Evolutionary conservation across 2,329 filamentous ascomycete genomes (phyloP).

Genomic region (Sporothrix pseudoabietina): DNA sequence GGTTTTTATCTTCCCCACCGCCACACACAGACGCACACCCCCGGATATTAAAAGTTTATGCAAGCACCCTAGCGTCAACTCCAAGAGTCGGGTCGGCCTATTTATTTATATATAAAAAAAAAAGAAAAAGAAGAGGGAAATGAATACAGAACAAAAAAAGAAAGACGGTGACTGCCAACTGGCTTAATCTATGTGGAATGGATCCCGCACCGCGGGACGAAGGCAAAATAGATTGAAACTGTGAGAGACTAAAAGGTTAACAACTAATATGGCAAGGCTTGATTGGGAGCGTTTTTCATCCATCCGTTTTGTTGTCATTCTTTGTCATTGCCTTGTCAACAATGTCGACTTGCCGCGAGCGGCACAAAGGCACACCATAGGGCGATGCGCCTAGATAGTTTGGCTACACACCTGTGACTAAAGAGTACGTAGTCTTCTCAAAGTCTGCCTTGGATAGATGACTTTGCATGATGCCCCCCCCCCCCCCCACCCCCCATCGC

Average conservation of each 20-base stretch:
- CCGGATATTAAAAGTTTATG: constrained; percentile 34
- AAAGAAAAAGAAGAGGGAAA: background rate
- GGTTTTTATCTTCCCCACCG: constrained; percentile 8
- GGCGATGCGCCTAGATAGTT: background rate
- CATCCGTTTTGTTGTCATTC: background rate
- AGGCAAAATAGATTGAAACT: constrained; percentile 15
- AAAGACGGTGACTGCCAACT: background rate
- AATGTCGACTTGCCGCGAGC: background rate
- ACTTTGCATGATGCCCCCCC: background rate
- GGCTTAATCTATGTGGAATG: constrained; percentile 22
- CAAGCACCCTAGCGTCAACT: constrained; percentile 26
- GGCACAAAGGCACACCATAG: background rate
- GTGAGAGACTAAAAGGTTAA: background rate
- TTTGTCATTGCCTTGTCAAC: background rate
- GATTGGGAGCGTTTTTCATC: background rate
- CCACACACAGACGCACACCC: constrained; percentile 24
- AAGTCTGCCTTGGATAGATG: constrained; percentile 2
- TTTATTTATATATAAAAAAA: constrained; percentile 14
- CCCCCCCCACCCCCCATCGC: too few species aligned
- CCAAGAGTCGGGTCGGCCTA: constrained; percentile 25
- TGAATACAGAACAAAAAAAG: background rate
- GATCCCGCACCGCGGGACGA: constrained; percentile 3
- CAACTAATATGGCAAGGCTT: background rate
- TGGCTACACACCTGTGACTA: background rate
- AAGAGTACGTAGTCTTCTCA: background rate